Percentiles rank a stretch among this genome's conserved stretches.
Conservation (phyloP, 1,284 basidiomycete species). For the Kalmanozyma brasiliensis region DNA sequence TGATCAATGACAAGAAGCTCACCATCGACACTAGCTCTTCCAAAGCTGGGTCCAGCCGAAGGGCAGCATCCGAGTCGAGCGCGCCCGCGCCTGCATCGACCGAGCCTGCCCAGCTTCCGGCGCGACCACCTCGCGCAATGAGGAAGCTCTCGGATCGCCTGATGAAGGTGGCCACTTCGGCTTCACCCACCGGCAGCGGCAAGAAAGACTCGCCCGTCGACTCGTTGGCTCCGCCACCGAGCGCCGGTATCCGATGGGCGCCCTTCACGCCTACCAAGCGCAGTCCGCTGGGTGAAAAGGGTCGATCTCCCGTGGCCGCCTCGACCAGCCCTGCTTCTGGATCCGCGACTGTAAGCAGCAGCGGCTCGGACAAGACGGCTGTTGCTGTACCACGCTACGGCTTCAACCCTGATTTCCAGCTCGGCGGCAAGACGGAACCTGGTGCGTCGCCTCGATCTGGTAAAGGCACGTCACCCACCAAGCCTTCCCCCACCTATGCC, state of each 20-base stretch:
- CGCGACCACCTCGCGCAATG: slow-evolving; percentile 2
- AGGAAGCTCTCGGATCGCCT: neutral
- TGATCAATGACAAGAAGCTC: slow-evolving; percentile 31
- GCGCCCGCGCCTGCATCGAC: slow-evolving; percentile 1
- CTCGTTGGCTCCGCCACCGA: slow-evolving; percentile 4
- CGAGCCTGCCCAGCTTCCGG: neutral
- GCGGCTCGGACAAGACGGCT: slow-evolving; percentile 17
- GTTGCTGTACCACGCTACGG: slow-evolving; percentile 21
- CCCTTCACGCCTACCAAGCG: slow-evolving; percentile 11
- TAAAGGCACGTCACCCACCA: slow-evolving; percentile 8
- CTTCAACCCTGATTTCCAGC: slow-evolving; percentile 28
- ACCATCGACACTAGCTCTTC: slow-evolving; percentile 15
- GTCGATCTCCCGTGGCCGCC: neutral
- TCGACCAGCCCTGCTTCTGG: slow-evolving; percentile 9
- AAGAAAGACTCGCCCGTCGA: slow-evolving; percentile 9
- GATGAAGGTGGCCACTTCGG: neutral
- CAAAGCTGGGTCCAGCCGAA: slow-evolving; percentile 1
- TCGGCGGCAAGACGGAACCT: neutral
- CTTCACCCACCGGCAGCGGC: slow-evolving; percentile 8
- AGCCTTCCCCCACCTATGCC: slow-evolving; percentile 24
- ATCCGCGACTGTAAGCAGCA: slow-evolving; percentile 8
- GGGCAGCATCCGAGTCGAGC: slow-evolving; percentile 7
- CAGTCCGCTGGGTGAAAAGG: slow-evolving; percentile 10
- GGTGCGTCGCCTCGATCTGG: slow-evolving; percentile 3
- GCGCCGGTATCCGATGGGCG: slow-evolving; percentile 7